Evolutionary conservation across 495 filamentous ascomycete genomes (phyloP), one percentile per base, ranked within the genome.

Genomic region (Penicillium coffeae): DNA sequence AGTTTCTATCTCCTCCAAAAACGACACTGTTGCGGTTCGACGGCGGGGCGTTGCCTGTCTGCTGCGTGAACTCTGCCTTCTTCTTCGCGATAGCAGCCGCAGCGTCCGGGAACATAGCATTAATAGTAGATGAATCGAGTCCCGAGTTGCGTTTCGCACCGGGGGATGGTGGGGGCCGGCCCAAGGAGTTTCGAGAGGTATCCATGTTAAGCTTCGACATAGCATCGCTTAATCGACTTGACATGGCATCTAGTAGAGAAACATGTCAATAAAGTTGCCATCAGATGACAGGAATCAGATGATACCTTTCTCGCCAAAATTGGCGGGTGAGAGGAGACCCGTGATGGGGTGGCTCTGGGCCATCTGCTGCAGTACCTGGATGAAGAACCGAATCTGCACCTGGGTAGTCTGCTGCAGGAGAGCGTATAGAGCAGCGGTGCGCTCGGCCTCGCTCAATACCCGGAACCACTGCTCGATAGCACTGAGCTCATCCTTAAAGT

Each of bases 401-500:
- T 98, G 94, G 3, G 93, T 97, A 6, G 93, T 96, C 71, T 98
- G 93, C 77, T 97, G 94, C 38, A 98, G 75, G 50, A 98, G 74
- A 25, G 93, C 92, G 71, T 98, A 97, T 36, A 97, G 70, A 20
- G 93, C 94, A 33, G 93, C 93, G 6, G 93, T 98, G 43, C 93
- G 76, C 72, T 98, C 93, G 15, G 93, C 90, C 70, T 98, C 93
- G 60, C 92, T 96, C 45, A 98, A 76, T 21, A 98, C 93, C 38
- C 90, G 87, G 69, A 98, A 98, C 93, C 93, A 98, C 73, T 98
- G 92, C 73, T 98, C 93, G 62, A 98, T 98, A 49, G 93, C 93
- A 68, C 88, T 93, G 42, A 98, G 82, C 70, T 98, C 93, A 72
- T 97, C 93, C 75, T 97, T 98, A 75, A 98, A 98, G 56, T 98